phyloP scores from a whole-genome alignment of 441 rosid genomes.

The Bruguiera hainesii region DNA sequence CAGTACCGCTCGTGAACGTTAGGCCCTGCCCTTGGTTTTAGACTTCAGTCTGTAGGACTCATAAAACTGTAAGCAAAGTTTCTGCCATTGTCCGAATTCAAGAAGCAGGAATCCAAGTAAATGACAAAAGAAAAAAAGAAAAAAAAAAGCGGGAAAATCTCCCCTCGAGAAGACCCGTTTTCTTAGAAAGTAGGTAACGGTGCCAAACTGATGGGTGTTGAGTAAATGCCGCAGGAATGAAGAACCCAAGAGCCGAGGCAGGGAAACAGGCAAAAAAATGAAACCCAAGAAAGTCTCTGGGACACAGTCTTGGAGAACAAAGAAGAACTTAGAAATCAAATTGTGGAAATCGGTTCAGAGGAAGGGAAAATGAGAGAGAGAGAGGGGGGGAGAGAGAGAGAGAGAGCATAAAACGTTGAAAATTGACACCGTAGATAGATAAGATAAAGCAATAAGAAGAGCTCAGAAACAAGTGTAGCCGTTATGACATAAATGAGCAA shows the following conservation, averaged over 20 bases:
- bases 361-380: not conserved
- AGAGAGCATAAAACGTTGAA: conserved; percentile 2
- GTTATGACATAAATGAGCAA: not conserved
- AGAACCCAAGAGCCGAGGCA: conserved; percentile 18
- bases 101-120: conserved; percentile 17
- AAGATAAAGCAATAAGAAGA: not conserved
- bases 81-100: conserved; percentile 6
- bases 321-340: conserved; percentile 14
- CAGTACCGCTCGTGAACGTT: conserved; percentile 12
- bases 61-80: not conserved
- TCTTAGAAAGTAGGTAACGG: conserved; percentile 7
- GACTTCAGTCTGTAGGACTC: not conserved
- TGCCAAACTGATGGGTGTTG: not conserved
- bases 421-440: not conserved
- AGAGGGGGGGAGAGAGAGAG: not conserved
- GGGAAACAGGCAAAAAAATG: conserved; percentile 19
- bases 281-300: conserved; percentile 26
- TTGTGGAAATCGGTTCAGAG: conserved; percentile 10
- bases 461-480: not conserved
- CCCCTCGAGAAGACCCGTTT: conserved; percentile 4
- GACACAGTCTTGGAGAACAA: conserved; percentile 9
- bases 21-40: conserved; percentile 11
- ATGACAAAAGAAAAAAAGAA: not conserved
- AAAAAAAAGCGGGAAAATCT: conserved; percentile 3
- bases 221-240: not conserved